A percentile compares a stretch with the other conserved stretches of the same genome.
phyloP scores from a whole-genome alignment of 2,329 filamentous ascomycete species.

The Penicillium thymicola region DNA sequence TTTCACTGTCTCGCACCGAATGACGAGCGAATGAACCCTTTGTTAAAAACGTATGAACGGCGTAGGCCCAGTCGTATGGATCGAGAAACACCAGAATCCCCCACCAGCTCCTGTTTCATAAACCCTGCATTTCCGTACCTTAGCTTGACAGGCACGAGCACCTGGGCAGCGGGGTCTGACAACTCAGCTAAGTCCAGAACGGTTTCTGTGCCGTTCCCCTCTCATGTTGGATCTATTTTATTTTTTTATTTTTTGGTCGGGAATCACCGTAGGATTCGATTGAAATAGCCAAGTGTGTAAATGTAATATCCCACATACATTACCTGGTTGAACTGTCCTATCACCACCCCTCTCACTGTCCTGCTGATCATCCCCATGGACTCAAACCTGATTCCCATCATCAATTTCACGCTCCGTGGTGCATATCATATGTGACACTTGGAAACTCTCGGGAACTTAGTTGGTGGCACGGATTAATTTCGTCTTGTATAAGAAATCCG shows the following conservation, averaged over 20 bases:
- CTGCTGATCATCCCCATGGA: slow-evolving; percentile 17
- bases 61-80: not conserved
- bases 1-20: slow-evolving; percentile 2
- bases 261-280: slow-evolving; percentile 7
- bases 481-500: slow-evolving; percentile 17
- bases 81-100: not conserved
- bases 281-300: not conserved
- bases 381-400: slow-evolving; percentile 1
- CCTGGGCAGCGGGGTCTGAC: slow-evolving; percentile 4
- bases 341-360: not conserved
- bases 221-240: slow-evolving; percentile 15
- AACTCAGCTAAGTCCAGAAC: slow-evolving; percentile 11
- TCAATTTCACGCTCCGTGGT: slow-evolving; percentile 1
- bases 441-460: slow-evolving; percentile 8
- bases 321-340: not conserved
- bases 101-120: slow-evolving; percentile 21
- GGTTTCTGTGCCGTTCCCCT: slow-evolving; percentile 11
- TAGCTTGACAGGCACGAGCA: slow-evolving; percentile 7
- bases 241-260: not conserved
- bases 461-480: slow-evolving; percentile 12
- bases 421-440: slow-evolving; percentile 19
- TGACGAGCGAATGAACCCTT: slow-evolving; percentile 4
- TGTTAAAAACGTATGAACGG: slow-evolving; percentile 3
- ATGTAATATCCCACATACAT: slow-evolving; percentile 2
- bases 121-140: slow-evolving; percentile 17